A percentile compares a stretch with the other conserved stretches of the same genome.
Conservation (phyloP, 2,329 filamentous ascomycete genomes). For the Parafenestella ontariensis region DNA sequence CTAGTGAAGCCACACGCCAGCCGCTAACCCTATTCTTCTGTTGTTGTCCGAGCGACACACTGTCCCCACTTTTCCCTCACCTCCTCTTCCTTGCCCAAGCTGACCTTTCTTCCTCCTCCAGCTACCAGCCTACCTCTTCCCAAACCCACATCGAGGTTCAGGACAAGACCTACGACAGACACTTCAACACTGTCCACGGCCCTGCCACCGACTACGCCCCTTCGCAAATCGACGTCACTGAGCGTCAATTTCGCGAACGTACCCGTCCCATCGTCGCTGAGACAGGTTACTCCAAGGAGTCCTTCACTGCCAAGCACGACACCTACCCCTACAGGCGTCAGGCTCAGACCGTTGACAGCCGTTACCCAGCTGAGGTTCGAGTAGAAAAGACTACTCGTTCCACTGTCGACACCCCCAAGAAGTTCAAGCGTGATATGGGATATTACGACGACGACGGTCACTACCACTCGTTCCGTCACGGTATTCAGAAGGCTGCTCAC, state of each 20-base stretch:
- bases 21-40: slow-evolving; percentile 45
- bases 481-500: slow-evolving; percentile 65
- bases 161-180: slow-evolving; percentile 56
- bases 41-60: slow-evolving; percentile 51
- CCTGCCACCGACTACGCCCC: slow-evolving; percentile 63
- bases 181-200: slow-evolving; percentile 56
- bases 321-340: slow-evolving; percentile 48
- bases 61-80: slow-evolving; percentile 47
- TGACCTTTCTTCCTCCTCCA: slow-evolving; percentile 51
- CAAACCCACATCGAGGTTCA: slow-evolving; percentile 73
- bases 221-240: slow-evolving; percentile 62
- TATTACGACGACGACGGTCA: slow-evolving; percentile 82
- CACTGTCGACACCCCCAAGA: slow-evolving; percentile 60
- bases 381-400: slow-evolving; percentile 58
- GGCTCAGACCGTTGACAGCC: slow-evolving; percentile 45
- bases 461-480: slow-evolving; percentile 77
- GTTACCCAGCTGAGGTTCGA: slow-evolving; percentile 56
- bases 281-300: slow-evolving; percentile 48
- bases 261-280: slow-evolving; percentile 61
- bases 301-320: slow-evolving; percentile 52
- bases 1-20: slow-evolving; percentile 34
- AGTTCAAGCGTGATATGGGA: slow-evolving; percentile 71
- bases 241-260: slow-evolving; percentile 72
- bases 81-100: slow-evolving; percentile 48
- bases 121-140: slow-evolving; percentile 65